Evolutionary conservation across 148 eudicot genomes (phyloP).

Genomic region (Rhododendron vialii): DNA sequence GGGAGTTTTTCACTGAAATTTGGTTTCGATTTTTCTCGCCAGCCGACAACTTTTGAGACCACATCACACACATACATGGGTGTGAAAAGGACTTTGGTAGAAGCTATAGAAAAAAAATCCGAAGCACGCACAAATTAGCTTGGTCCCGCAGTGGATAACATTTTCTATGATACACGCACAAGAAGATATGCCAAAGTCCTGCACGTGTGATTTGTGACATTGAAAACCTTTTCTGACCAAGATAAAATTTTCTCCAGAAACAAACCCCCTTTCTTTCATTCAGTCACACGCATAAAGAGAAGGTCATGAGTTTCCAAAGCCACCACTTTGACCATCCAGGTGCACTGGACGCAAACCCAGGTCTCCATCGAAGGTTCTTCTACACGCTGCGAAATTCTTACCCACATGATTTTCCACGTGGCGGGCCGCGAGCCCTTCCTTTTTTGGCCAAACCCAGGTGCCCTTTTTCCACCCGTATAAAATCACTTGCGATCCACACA

Average conservation of each 20-base stretch:
- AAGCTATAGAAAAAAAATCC: too few relatives aligned
- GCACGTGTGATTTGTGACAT: conserved; percentile 7
- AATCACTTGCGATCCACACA: neutral
- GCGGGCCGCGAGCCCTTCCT: conserved; percentile 13
- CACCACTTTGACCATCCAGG: conserved; percentile 70
- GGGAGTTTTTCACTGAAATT: too few relatives aligned
- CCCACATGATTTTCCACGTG: conserved; percentile 33
- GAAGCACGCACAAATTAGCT: too few relatives aligned
- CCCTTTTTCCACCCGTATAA: conserved; percentile 13
- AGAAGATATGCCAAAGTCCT: neutral
- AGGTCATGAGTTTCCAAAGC: conserved; percentile 33
- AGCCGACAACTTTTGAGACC: too few relatives aligned
- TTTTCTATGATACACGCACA: neutral
- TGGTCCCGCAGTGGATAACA: neutral
- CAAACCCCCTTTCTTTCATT: neutral
- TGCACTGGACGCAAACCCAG: conserved; percentile 37
- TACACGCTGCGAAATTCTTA: conserved; percentile 12
- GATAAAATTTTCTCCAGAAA: neutral
- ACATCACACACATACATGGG: too few relatives aligned
- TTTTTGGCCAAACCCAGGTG: neutral
- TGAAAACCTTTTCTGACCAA: neutral
- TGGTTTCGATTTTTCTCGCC: too few relatives aligned
- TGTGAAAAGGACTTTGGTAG: too few relatives aligned
- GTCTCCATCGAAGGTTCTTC: conserved; percentile 26
- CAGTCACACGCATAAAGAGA: neutral